A percentile compares a stretch with the other conserved stretches of the same genome.
Conservation (phyloP, 78 protist genomes). For the Abeoforma whisleri region DNA sequence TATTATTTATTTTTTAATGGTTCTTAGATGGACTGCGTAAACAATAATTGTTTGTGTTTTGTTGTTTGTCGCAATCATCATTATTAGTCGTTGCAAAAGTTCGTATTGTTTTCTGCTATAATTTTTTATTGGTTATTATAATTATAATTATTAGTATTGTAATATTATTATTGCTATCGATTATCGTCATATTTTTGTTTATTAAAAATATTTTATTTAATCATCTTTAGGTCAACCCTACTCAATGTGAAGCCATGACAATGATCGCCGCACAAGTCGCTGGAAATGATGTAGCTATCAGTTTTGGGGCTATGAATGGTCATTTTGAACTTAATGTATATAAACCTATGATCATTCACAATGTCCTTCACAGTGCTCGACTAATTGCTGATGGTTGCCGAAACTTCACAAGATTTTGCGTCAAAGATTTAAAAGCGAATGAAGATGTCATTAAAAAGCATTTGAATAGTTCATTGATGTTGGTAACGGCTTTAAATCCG, state of each 20-base stretch:
- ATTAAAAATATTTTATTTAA: too few species aligned
- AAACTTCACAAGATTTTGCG: slow-evolving; percentile 68
- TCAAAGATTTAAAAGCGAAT: slow-evolving; percentile 77
- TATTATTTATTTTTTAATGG: too few species aligned
- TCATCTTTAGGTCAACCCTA: slow-evolving; percentile 85
- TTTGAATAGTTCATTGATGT: slow-evolving; percentile 75
- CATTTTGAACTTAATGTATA: slow-evolving; percentile 85
- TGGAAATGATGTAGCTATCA: slow-evolving; percentile 77
- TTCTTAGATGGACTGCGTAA: too few species aligned
- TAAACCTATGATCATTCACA: slow-evolving; percentile 78
- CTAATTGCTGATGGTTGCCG: slow-evolving; percentile 66
- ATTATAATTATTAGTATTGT: too few species aligned
- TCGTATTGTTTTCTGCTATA: too few species aligned
- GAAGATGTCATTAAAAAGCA: slow-evolving; percentile 47
- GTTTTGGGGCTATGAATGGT: slow-evolving; percentile 82
- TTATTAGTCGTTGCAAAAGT: too few species aligned
- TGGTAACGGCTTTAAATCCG: slow-evolving; percentile 88
- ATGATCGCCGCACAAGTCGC: slow-evolving; percentile 90
- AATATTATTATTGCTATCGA: too few species aligned
- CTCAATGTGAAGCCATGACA: slow-evolving; percentile 89
- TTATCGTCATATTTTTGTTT: too few species aligned
- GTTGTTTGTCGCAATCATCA: too few species aligned
- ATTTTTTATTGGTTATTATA: too few species aligned
- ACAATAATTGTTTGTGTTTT: too few species aligned
- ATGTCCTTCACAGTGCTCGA: slow-evolving; percentile 67